Evolutionary conservation across 1,284 basidiomycete species (phyloP).

Genomic region (Sanghuangporus sanghuang): DNA sequence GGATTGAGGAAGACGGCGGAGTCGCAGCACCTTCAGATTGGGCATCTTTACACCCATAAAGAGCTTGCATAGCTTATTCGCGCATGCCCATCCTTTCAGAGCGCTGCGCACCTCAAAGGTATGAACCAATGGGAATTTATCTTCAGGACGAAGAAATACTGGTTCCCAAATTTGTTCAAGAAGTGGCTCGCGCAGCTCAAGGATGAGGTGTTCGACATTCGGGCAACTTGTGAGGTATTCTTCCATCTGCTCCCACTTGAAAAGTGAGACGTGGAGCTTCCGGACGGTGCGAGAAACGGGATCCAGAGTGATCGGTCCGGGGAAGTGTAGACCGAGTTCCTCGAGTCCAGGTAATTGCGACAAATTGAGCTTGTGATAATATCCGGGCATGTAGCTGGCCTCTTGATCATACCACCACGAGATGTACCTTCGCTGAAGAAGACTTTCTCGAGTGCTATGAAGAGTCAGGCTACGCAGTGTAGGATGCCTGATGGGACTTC

Average conservation of each 20-base stretch:
- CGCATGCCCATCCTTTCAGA: neutral
- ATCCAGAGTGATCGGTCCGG: neutral
- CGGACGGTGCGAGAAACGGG: neutral
- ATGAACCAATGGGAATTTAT: neutral
- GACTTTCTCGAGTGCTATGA: neutral
- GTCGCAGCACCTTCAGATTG: neutral
- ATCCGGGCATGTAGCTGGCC: neutral
- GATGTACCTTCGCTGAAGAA: neutral
- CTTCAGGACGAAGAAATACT: neutral
- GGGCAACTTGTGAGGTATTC: conserved; percentile 1
- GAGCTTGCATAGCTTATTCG: neutral
- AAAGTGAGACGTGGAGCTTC: neutral
- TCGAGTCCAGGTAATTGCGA: neutral
- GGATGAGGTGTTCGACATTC: neutral
- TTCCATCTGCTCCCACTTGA: conserved; percentile 4
- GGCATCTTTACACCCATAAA: conserved; percentile 1
- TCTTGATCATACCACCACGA: conserved; percentile 3
- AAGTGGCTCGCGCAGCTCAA: conserved; percentile 3
- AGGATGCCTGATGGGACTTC: neutral
- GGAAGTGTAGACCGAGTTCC: conserved; percentile 6
- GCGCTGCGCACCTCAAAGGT: conserved; percentile 9
- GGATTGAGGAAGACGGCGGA: neutral
- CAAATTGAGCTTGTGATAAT: conserved; percentile 2
- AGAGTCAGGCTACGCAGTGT: conserved; percentile 1
- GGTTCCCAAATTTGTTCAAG: neutral